phyloP scores from a whole-genome alignment of 768 basidiomycete species.

The Saitozyma podzolica region DNA sequence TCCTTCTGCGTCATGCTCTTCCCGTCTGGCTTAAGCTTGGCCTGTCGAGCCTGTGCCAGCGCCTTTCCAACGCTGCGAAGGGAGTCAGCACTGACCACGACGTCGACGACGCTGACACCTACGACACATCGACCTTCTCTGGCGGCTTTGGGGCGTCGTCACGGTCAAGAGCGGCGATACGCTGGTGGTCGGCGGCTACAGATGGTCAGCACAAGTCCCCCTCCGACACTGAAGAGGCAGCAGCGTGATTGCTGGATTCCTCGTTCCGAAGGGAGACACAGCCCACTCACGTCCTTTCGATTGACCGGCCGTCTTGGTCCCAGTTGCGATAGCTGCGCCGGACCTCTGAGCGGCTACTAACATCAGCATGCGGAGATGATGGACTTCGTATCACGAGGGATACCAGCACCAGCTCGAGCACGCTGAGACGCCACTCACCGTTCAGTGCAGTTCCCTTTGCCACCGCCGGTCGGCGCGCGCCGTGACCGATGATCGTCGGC shows the following conservation, averaged over 20 bases:
- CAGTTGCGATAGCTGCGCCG: constrained; percentile 39
- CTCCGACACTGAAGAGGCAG: neutral
- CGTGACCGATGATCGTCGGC: constrained; percentile 35
- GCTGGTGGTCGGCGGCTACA: constrained; percentile 85
- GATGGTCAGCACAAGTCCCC: constrained; percentile 6
- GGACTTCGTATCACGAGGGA: neutral
- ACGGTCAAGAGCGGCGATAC: constrained; percentile 87
- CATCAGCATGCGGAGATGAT: constrained; percentile 1
- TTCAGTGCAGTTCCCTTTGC: constrained; percentile 38
- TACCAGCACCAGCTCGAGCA: no score
- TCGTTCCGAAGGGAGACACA: neutral
- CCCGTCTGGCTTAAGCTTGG: constrained; percentile 59
- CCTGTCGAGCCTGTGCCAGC: constrained; percentile 76
- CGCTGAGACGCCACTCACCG: constrained; percentile 13
- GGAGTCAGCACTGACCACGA: neutral
- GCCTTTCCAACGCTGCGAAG: constrained; percentile 59
- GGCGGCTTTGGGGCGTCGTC: constrained; percentile 96
- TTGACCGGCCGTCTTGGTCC: constrained; percentile 37
- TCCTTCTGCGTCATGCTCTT: constrained; percentile 79
- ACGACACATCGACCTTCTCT: constrained; percentile 62
- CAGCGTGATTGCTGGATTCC: neutral
- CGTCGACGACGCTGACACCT: constrained; percentile 60
- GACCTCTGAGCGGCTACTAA: constrained; percentile 36
- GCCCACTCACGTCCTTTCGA: constrained; percentile 44
- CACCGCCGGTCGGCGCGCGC: constrained; percentile 30